Conservation (phyloP, 176 grass and related monocot species). For the Olyra latifolia region DNA sequence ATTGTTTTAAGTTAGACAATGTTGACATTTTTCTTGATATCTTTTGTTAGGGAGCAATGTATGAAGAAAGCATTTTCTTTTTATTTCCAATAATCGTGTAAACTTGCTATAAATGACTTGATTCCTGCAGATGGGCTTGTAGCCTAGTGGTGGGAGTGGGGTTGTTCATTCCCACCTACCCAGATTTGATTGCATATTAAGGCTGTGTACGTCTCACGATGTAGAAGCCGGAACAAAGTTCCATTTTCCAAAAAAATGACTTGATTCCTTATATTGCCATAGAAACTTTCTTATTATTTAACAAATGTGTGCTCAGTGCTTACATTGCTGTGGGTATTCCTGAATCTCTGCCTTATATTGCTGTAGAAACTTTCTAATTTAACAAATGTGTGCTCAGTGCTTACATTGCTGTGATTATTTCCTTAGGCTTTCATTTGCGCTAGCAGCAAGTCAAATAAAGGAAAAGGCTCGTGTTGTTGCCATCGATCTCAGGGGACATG, state of each 20-base stretch:
- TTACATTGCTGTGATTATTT: constrained; percentile 14
- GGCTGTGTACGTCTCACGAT: too few relatives aligned
- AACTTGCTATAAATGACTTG: neutral
- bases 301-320: constrained; percentile 19
- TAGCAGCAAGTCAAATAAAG: constrained; percentile 77
- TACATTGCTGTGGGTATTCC: constrained; percentile 5
- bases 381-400: constrained; percentile 11
- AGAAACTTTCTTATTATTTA: neutral
- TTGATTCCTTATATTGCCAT: neutral
- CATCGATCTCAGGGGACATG: constrained; percentile 91
- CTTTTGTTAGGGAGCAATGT: neutral
- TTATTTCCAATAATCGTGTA: neutral
- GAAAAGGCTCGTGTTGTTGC: constrained; percentile 74
- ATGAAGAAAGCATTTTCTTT: neutral
- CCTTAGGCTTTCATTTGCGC: constrained; percentile 91
- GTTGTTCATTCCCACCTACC: too few relatives aligned
- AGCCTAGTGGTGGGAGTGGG: too few relatives aligned
- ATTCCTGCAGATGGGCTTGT: too few relatives aligned
- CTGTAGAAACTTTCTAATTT: neutral
- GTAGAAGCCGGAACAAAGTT: too few relatives aligned
- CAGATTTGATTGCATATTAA: too few relatives aligned
- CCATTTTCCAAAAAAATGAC: too few relatives aligned
- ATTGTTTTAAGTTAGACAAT: neutral
- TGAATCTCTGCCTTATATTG: neutral
- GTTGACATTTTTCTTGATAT: neutral